Percentiles rank a stretch among this genome's conserved stretches.
Evolutionary conservation across 495 filamentous ascomycete species (phyloP).

Genomic region (Massariosphaeria phaeospora): DNA sequence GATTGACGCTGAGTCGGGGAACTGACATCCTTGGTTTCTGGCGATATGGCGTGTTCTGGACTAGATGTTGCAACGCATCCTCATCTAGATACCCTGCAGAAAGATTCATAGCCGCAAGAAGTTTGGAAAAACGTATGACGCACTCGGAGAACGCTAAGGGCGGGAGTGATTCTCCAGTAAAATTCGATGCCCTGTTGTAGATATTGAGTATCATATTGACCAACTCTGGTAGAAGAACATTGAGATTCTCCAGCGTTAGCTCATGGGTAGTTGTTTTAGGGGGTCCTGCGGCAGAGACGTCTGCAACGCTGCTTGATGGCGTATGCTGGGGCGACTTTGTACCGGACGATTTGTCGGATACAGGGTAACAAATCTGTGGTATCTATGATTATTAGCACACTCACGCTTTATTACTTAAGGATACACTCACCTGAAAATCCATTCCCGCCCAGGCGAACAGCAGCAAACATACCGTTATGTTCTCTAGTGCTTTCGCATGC

Average conservation of each 20-base stretch:
- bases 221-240: conserved; percentile 63
- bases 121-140: conserved; percentile 69
- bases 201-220: conserved; percentile 77
- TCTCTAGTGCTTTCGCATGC: conserved; percentile 93
- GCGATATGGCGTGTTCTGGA: conserved; percentile 21
- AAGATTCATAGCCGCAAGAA: conserved; percentile 66
- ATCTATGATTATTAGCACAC: conserved; percentile 44
- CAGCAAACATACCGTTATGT: conserved; percentile 72
- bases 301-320: conserved; percentile 38
- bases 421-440: conserved; percentile 68
- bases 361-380: conserved; percentile 57
- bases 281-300: conserved; percentile 43
- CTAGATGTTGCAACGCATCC: conserved; percentile 53
- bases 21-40: conserved; percentile 26
- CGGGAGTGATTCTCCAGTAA: conserved; percentile 76
- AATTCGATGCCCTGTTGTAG: conserved; percentile 68
- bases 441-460: conserved; percentile 80
- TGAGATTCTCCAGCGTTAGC: conserved; percentile 59
- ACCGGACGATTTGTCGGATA: conserved; percentile 47
- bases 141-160: conserved; percentile 77
- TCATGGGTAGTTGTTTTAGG: conserved; percentile 47
- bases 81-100: conserved; percentile 63
- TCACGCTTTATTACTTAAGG: conserved; percentile 9
- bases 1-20: conserved; percentile 48
- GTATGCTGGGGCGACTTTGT: conserved; percentile 39